Base-by-base conservation (phyloP, 2,329 filamentous ascomycete species). In the Fusarium mexicanum region DNA sequence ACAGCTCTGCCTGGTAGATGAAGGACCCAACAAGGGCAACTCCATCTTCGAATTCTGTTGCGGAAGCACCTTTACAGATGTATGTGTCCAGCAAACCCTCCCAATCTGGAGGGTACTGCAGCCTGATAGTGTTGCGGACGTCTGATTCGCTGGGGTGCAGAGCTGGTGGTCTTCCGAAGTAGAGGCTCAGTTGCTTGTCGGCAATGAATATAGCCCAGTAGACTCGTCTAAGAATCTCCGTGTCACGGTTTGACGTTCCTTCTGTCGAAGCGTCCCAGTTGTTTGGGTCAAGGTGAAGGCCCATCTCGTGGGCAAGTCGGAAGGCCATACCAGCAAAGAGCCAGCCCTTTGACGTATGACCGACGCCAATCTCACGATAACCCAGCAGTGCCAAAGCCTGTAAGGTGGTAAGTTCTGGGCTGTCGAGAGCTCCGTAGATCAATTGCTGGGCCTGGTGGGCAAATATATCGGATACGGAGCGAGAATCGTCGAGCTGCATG, bases 251-350 rank as follows among this genome's bases (percentile, higher is more conserved):
- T 29, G 64, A 78, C 8, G 62, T 50, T 37, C 61, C 73, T 43
- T 85, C 84, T 10, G 79, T 79, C 13, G 82, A 80, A 29, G 81
- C 80, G 50, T 84, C 82, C 86, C 86, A 87, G 71, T 87, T 87
- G 58, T 81, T 86, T 2, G 86, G 86, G 57, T 88, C 86, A 2
- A 88, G 81, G 71, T 88, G 86, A 22, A 88, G 80, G 3, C 86
- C 86, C 86, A 88, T 88, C 71, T 87, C 86, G 58, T 87, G 85
- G 1, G 85, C 84, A 20, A 88, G 80, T 9, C 86, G 83, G 70
- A 87, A 88, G 14, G 86, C 85, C 85, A 88, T 87, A 53, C 86
- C 86, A 35, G 85, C 87, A 60, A 86, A 87, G 4, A 87, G 78
- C 86, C 86, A 88, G 18, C 86, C 86, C 61, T 86, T 87, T 24